Conservation (phyloP, 164 flowering plant species). For the Taxillus chinensis region DNA sequence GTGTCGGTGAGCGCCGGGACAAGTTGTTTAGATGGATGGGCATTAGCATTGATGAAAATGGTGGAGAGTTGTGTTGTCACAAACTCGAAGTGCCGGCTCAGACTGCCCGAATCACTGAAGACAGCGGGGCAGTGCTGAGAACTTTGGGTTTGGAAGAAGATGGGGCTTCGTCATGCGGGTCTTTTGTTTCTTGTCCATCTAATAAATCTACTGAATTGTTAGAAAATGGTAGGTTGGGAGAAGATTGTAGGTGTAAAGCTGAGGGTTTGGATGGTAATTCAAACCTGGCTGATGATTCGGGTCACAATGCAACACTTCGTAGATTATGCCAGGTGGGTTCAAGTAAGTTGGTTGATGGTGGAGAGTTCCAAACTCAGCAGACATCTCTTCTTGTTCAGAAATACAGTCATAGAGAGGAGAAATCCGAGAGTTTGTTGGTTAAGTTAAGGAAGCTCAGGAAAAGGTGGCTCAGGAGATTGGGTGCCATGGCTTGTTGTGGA, state of each 20-base stretch:
- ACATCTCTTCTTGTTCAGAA: constrained; percentile 30
- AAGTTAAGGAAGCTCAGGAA: constrained; percentile 27
- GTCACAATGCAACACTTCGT: constrained; percentile 17
- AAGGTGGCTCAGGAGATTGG: constrained; percentile 46
- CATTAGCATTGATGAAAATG: constrained; percentile 18
- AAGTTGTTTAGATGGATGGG: constrained; percentile 56
- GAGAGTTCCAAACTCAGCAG: constrained; percentile 33
- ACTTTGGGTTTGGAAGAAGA: constrained; percentile 18
- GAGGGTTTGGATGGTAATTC: constrained; percentile 25
- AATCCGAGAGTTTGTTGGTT: constrained; percentile 7
- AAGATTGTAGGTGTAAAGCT: constrained; percentile 12
- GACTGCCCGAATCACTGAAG: constrained; percentile 23
- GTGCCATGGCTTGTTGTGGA: constrained; percentile 20
- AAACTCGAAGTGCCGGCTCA: constrained; percentile 9
- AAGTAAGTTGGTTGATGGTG: constrained; percentile 25
- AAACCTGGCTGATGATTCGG: constrained; percentile 10
- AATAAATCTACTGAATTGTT: constrained; percentile 9
- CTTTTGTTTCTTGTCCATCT: constrained; percentile 20
- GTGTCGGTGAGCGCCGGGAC: constrained; percentile 51
- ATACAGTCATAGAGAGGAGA: constrained; percentile 18
- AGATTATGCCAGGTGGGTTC: constrained; percentile 32
- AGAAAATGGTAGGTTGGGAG: constrained; percentile 16
- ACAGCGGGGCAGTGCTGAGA: constrained; percentile 41
- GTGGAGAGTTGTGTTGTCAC: constrained; percentile 11
- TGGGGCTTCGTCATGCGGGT: constrained; percentile 25